Evolutionary conservation across 2,329 filamentous ascomycete species (phyloP).

Genomic region (Clathrospora elynae): DNA sequence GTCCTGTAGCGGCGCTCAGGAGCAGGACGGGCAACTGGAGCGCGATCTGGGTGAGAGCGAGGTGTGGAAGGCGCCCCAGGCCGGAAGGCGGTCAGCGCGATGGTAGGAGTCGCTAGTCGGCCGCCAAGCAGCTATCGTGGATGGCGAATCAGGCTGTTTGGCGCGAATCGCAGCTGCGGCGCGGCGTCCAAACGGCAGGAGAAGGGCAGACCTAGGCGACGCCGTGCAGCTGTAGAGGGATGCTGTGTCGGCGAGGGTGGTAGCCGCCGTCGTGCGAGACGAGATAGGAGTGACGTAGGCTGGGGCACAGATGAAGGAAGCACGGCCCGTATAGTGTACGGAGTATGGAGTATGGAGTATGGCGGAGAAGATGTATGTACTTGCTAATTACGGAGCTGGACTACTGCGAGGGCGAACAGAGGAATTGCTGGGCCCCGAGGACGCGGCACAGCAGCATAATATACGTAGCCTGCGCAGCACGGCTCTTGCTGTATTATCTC

Average conservation of each 20-base stretch:
- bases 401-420: background rate
- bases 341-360: background rate
- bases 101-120: slow-evolving; percentile 25
- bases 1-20: slow-evolving; percentile 24
- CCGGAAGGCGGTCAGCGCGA: slow-evolving; percentile 39
- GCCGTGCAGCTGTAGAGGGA: slow-evolving; percentile 21
- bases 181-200: slow-evolving; percentile 27
- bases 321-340: slow-evolving; percentile 20
- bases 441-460: slow-evolving; percentile 25
- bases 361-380: background rate
- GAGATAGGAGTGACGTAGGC: slow-evolving; percentile 28
- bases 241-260: slow-evolving; percentile 16
- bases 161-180: slow-evolving; percentile 20
- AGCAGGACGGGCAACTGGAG: slow-evolving; percentile 20
- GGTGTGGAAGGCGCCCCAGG: slow-evolving; percentile 23
- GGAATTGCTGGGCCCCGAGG: slow-evolving; percentile 11
- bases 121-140: slow-evolving; percentile 30
- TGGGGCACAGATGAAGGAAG: slow-evolving; percentile 16
- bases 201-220: slow-evolving; percentile 18
- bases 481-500: slow-evolving; percentile 17
- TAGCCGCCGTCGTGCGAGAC: slow-evolving; percentile 23
- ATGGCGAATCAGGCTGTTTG: slow-evolving; percentile 34
- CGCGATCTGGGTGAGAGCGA: slow-evolving; percentile 26
- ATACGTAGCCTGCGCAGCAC: slow-evolving; percentile 14
- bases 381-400: background rate